A percentile compares a stretch with the other conserved stretches of the same genome.
Conservation (phyloP, 2,329 filamentous ascomycete genomes). For the Xylariaceae sp. region DNA sequence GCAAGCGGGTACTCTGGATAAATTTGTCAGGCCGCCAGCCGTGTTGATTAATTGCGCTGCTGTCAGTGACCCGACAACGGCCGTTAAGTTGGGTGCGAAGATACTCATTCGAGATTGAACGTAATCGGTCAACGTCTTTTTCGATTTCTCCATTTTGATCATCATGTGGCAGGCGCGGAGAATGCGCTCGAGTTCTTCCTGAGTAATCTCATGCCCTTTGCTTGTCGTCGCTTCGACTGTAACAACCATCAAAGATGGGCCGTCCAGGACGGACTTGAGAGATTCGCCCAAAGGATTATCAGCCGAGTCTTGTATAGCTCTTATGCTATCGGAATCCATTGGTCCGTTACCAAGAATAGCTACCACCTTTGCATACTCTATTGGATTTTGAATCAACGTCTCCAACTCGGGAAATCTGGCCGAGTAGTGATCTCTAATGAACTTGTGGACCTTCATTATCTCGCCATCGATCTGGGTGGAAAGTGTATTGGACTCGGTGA, state of each 20-base stretch:
- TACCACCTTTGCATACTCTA: constrained; percentile 95
- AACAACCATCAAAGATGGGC: constrained; percentile 92
- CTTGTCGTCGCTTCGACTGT: constrained; percentile 93
- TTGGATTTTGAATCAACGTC: constrained; percentile 83
- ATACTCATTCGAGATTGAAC: constrained; percentile 97
- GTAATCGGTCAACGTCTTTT: constrained; percentile 86
- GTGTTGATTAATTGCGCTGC: constrained; percentile 97
- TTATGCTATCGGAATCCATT: constrained; percentile 81
- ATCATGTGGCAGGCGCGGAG: constrained; percentile 85
- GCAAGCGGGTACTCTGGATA: constrained; percentile 92
- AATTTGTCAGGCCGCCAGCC: constrained; percentile 83
- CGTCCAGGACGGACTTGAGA: constrained; percentile 82
- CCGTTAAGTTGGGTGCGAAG: constrained; percentile 93
- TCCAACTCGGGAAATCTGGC: constrained; percentile 93
- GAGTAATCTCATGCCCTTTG: constrained; percentile 76
- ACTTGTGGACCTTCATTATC: constrained; percentile 93
- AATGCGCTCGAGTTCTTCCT: constrained; percentile 77
- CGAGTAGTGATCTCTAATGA: constrained; percentile 94
- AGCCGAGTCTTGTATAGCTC: constrained; percentile 74
- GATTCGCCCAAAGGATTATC: constrained; percentile 80
- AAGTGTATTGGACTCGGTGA: constrained; percentile 87
- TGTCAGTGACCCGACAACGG: constrained; percentile 87
- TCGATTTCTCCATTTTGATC: constrained; percentile 85
- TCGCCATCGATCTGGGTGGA: constrained; percentile 94
- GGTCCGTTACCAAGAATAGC: constrained; percentile 92